phyloP scores from a whole-genome alignment of 768 basidiomycete species.

The Rhizopogon sp. region DNA sequence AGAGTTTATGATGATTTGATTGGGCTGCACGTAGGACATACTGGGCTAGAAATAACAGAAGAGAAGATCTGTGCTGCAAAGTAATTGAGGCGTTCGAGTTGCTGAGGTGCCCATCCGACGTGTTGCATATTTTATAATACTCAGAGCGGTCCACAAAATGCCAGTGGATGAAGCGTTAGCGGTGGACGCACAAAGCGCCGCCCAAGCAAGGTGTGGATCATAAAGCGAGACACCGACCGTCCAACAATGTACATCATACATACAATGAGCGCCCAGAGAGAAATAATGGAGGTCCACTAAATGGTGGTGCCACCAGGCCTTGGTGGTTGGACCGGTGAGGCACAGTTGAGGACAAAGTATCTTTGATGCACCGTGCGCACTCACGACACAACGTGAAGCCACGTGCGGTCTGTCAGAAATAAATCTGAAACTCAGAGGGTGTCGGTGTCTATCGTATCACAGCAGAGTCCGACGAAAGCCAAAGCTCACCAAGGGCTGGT shows the following conservation, averaged over 20 bases:
- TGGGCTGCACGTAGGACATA: constrained; percentile 8
- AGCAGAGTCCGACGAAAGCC: not conserved
- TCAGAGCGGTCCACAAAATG: not conserved
- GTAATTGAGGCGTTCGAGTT: not conserved
- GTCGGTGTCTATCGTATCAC: not conserved
- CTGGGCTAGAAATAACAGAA: not conserved
- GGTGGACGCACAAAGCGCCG: not conserved
- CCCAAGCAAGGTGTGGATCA: not conserved
- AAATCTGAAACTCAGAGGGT: not conserved
- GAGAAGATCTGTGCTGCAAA: too few species aligned
- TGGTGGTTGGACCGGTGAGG: not conserved
- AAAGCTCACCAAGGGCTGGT: not conserved
- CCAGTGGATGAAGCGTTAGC: not conserved
- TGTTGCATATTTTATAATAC: not conserved
- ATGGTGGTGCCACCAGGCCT: not conserved
- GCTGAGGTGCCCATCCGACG: not conserved
- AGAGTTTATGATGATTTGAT: constrained; percentile 3
- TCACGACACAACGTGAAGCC: not conserved
- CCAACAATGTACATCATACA: not conserved
- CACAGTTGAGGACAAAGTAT: not conserved
- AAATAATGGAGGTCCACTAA: not conserved
- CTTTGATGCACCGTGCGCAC: not conserved
- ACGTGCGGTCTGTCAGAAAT: not conserved
- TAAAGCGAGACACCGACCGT: not conserved
- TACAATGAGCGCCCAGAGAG: not conserved